Base-by-base conservation (phyloP, 768 basidiomycete species). In the Kwoniella botswanensis region DNA sequence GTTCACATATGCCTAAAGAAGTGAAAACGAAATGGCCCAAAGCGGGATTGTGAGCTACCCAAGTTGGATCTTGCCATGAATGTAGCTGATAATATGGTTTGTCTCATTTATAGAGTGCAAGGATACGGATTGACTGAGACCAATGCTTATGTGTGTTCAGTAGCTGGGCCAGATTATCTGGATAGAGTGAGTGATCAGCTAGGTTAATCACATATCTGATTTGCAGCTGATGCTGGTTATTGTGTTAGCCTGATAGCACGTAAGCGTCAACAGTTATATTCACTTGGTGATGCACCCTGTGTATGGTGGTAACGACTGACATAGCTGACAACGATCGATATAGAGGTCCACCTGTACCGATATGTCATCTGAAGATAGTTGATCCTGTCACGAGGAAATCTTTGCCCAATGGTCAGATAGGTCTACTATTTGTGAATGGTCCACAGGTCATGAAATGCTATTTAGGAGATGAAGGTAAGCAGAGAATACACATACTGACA, bases 371-470 rank as follows among this genome's bases (percentile, higher is more conserved):
- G 46, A 55, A 59, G 29, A 79, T 81, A 18, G 76, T 81, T 18
- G 70, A 79, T 57, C 77, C 79, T 5, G 63, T 59, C 15, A 77
- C 76, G 2, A 68, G 67, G 15, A 58, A 65, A 63, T 21, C 66
- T 6, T 29, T 79, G 21, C 64, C 74, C 15, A 63, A 44, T 10
- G 79, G 79, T 9, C 61, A 75, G 35, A 57, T 64, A 3, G 79
- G 79, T 1, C 57, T 81, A 24, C 44, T 81, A 5, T 53, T 76
- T n/a, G 78, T 81, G 4, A 58, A 74, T 17, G 79, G 79, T n/a
- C 79, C 79, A 10, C 79, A 81, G 65, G 78, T 81, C 26, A 81
- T 81, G 79, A 79, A 79, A 67, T 74, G 76, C 61, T 81, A 81
- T 46, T 68, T 69, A 46, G 71, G 63, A 3, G 73, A 81, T 67